phyloP scores from a whole-genome alignment of 2,329 filamentous ascomycete species.

The Ophiosphaerella korrae region DNA sequence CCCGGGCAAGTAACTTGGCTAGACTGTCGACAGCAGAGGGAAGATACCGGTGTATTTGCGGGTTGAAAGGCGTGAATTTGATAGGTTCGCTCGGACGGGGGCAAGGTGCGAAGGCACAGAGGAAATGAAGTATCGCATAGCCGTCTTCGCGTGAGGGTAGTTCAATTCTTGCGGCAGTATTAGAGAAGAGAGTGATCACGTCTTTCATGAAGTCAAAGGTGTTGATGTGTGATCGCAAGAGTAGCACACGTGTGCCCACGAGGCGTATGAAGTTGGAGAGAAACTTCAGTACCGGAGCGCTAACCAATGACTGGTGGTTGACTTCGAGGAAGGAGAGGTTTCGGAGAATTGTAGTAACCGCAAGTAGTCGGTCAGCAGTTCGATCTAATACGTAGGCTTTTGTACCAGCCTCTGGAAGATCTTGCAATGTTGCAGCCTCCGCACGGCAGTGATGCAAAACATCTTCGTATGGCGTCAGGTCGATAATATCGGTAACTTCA shows the following conservation, averaged over 20 bases:
- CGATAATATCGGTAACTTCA: slow-evolving; percentile 85
- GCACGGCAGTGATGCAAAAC: slow-evolving; percentile 76
- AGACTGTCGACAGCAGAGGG: slow-evolving; percentile 88
- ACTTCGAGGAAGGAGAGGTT: slow-evolving; percentile 86
- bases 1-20: slow-evolving; percentile 87
- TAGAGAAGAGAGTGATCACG: slow-evolving; percentile 84
- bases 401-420: slow-evolving; percentile 75
- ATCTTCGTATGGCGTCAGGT: slow-evolving; percentile 85
- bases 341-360: slow-evolving; percentile 87
- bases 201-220: slow-evolving; percentile 98
- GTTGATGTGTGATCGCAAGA: slow-evolving; percentile 80
- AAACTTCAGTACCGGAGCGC: slow-evolving; percentile 79
- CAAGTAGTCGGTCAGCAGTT: slow-evolving; percentile 84
- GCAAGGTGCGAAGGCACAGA: slow-evolving; percentile 85
- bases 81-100: slow-evolving; percentile 68
- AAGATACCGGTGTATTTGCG: slow-evolving; percentile 81
- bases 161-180: slow-evolving; percentile 79
- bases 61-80: slow-evolving; percentile 81
- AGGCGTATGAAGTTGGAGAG: slow-evolving; percentile 83
- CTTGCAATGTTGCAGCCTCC: slow-evolving; percentile 74
- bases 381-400: slow-evolving; percentile 81
- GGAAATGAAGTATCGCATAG: slow-evolving; percentile 81
- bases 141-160: slow-evolving; percentile 87
- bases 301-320: slow-evolving; percentile 77
- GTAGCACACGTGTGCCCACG: slow-evolving; percentile 84